Evolutionary conservation across 805 yeast genomes (phyloP).

Genomic region (Wickerhamiella occidentalis): DNA sequence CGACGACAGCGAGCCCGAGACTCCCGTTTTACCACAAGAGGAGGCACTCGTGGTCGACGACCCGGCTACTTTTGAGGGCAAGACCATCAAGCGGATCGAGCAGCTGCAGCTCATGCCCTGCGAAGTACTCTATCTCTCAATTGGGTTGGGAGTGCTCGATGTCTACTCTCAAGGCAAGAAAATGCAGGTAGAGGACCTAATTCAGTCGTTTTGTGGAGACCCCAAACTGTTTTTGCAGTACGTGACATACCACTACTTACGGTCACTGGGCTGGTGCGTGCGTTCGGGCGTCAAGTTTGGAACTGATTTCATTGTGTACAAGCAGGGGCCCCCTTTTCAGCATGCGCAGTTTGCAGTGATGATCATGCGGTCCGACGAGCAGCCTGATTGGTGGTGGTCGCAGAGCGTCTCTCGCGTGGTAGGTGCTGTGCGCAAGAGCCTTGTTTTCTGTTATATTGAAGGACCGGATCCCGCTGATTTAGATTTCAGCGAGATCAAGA

Average conservation of each 20-base stretch:
- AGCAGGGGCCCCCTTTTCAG: slow-evolving; percentile 87
- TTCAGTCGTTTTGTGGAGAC: neutral
- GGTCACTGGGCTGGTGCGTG: slow-evolving; percentile 90
- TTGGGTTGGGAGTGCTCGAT: slow-evolving; percentile 41
- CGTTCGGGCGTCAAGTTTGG: slow-evolving; percentile 88
- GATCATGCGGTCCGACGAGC: slow-evolving; percentile 29
- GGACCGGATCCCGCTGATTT: slow-evolving; percentile 31
- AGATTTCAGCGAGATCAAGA: slow-evolving; percentile 20
- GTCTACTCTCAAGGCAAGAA: slow-evolving; percentile 21
- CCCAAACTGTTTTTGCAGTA: slow-evolving; percentile 37
- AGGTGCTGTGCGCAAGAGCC: slow-evolving; percentile 72
- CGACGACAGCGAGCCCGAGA: slow-evolving; percentile 24
- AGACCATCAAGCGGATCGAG: slow-evolving; percentile 26
- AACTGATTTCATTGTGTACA: slow-evolving; percentile 68
- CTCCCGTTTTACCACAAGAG: slow-evolving; percentile 15
- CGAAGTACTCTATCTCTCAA: slow-evolving; percentile 60
- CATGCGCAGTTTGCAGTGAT: slow-evolving; percentile 81
- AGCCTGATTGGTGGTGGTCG: slow-evolving; percentile 45
- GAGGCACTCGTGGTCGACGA: slow-evolving; percentile 20
- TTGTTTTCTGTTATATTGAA: slow-evolving; percentile 58
- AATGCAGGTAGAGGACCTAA: slow-evolving; percentile 12
- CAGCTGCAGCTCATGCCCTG: slow-evolving; percentile 57
- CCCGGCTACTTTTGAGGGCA: slow-evolving; percentile 18
- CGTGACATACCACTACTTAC: slow-evolving; percentile 71
- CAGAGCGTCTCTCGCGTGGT: slow-evolving; percentile 67